Evolutionary conservation across 2,329 filamentous ascomycete genomes (phyloP), one percentile per base, ranked within the genome.

Genomic region (Claviceps sp.): DNA sequence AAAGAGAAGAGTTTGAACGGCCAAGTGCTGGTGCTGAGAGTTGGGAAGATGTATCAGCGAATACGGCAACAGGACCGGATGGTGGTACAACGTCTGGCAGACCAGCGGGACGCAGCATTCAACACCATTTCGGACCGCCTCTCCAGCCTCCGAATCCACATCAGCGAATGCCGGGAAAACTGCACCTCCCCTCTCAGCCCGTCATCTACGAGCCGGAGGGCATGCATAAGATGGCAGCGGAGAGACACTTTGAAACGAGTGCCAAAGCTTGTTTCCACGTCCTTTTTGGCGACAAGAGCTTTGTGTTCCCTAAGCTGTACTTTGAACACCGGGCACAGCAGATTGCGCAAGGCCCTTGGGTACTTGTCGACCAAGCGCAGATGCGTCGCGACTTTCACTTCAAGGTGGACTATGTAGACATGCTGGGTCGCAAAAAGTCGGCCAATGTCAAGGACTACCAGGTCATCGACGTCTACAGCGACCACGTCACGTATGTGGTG

Each of bases 251-350:
- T 65, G 86, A 94, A 58, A 84, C 97, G 55, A 94, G 88, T 56
- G 85, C 93, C 47, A 97, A 98, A 67, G 89, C 88, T 0, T 82
- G 95, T 53, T 98, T 97, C 66, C 91, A 97, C 63, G 87, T 97
- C 16, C 77, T 98, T 50, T 98, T 97, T 67, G 93, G 93, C 40
- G 93, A 98, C 67, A 95, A 91, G 70, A 95, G 88, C 64, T 88
- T 90, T 38, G 84, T 97, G 41, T 98, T 96, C 69, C 89, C 93
- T 60, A 82, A 91, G 61, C 74, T 97, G 34, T 91, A 96, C 64
- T 85, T 88, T 64, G 89, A 95, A 64, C 79, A 87, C 50, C 78
- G 83, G 60, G 88, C 87, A 14, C 80, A 84, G 65, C 81, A 84
- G 56, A 89, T 96, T 56, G 81, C 85, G 2, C 90, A 96, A 67